phyloP scores from a whole-genome alignment of 805 yeast genomes.

The Yarrowia sp. region DNA sequence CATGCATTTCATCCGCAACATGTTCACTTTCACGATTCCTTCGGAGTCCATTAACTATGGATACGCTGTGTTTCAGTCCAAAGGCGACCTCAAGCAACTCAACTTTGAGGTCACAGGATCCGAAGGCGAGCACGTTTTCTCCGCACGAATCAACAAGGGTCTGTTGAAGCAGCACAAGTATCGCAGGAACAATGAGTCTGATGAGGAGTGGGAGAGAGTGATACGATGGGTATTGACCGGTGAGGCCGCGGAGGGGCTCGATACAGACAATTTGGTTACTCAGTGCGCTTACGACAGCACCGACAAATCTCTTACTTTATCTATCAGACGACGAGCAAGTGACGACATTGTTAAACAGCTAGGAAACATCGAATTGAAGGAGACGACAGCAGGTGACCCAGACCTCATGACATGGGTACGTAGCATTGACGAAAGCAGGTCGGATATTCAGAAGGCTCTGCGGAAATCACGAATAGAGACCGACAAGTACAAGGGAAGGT shows the following conservation, averaged over 20 bases:
- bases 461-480: slow-evolving; percentile 6
- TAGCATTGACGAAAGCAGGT: slow-evolving; percentile 3
- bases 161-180: slow-evolving; percentile 11
- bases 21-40: slow-evolving; percentile 10
- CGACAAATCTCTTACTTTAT: slow-evolving; percentile 18
- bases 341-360: not conserved
- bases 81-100: slow-evolving; percentile 6
- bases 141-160: slow-evolving; percentile 3
- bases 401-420: slow-evolving; percentile 13
- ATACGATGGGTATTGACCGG: slow-evolving; percentile 26
- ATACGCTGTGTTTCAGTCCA: slow-evolving; percentile 13
- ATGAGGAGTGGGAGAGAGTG: slow-evolving; percentile 16
- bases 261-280: not conserved
- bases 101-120: slow-evolving; percentile 19
- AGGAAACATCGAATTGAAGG: slow-evolving; percentile 13
- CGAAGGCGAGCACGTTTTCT: slow-evolving; percentile 10
- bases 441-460: not conserved
- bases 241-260: not conserved
- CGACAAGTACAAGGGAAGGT: not conserved
- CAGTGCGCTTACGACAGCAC: slow-evolving; percentile 8
- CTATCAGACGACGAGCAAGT: slow-evolving; percentile 9
- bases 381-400: slow-evolving; percentile 7
- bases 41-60: slow-evolving; percentile 11
- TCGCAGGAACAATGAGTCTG: slow-evolving; percentile 22
- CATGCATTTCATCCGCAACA: too few species aligned